These are phyloP conservation scores for Guadua angustifolia DNA, from an alignment of 176 grass and related monocot species.

Conservation along the genomic window DNA sequence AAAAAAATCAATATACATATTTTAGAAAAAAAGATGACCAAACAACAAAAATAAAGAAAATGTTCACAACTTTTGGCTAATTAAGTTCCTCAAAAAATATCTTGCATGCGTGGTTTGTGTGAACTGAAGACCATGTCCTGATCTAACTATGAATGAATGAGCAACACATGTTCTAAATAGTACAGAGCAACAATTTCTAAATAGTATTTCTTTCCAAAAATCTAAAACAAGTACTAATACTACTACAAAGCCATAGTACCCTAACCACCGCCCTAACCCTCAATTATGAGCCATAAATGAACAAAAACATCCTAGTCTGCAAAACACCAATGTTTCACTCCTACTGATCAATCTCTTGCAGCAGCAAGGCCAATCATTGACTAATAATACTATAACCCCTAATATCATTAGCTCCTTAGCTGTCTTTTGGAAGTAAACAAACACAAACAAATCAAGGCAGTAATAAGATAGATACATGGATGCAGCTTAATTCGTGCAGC, in stretches of 20 bases:
- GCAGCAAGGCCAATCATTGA: slow-evolving; percentile 52
- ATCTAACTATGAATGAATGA: not conserved
- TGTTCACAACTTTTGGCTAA: not conserved
- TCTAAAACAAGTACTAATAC: not conserved
- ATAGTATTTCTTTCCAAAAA: not conserved
- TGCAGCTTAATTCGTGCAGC: slow-evolving; percentile 50
- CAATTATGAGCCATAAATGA: slow-evolving; percentile 57
- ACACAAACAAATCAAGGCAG: slow-evolving; percentile 38
- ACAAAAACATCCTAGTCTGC: slow-evolving; percentile 48
- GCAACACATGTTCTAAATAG: not conserved
- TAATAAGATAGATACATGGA: slow-evolving; percentile 16
- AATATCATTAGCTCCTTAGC: slow-evolving; percentile 48
- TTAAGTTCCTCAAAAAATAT: not conserved
- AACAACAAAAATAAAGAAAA: not conserved
- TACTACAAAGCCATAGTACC: slow-evolving; percentile 30
- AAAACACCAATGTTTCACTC: slow-evolving; percentile 35
- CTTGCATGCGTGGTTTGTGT: not conserved
- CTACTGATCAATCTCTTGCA: slow-evolving; percentile 26
- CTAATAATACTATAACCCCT: slow-evolving; percentile 52
- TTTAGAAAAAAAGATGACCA: not conserved
- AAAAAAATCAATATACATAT: not conserved
- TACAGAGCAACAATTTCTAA: not conserved
- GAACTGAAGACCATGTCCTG: not conserved
- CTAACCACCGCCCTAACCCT: slow-evolving; percentile 38
- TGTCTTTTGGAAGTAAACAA: slow-evolving; percentile 54